Evolutionary conservation across 2,329 filamentous ascomycete species (phyloP), one percentile per base, ranked within the genome.

Genomic region (Ascochyta fabae): DNA sequence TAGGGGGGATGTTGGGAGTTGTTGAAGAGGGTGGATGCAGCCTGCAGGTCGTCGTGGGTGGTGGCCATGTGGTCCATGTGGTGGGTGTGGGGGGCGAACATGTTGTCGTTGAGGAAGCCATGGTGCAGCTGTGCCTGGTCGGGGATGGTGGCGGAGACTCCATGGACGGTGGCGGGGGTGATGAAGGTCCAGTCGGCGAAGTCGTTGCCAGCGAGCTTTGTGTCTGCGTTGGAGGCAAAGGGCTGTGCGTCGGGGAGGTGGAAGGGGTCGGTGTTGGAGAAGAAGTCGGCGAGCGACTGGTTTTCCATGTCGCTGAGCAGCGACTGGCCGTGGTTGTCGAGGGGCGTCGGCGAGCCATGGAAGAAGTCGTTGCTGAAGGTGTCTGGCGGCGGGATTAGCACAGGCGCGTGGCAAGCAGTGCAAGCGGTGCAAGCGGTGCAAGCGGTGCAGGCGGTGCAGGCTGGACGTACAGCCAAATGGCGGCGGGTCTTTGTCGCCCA

Each of bases 141-240:
- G 22, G 71, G 66, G 31, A 74, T 69, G 5, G 72, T 74, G 48
- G 71, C 69, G 2, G 72, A 72, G 34, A 74, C 69, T 16, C 65
- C 56, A 54, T 74, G 71, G 27, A 75, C 66, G 2, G 66, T 73
- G 16, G 71, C 61, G 1, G 72, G 72, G 12, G 69, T 66, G 15
- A 68, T 61, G 45, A 66, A 72, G 34, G 54, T 54, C 70, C 71
- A 74, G 61, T 66, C 59, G 59, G 45, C 60, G 60, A 67, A 66
- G 58, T 66, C 64, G 40, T 65, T 65, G 42, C 61, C 42, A 35
- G 50, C 57, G 31, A 66, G 63, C 56, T 70, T 71, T 12, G 60
- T 39, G 45, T 69, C 68, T 16, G 59, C 7, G 16, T 55, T 26
- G 6, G 64, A 35, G 6, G 59, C 33, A 8, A 64, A 66, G 33